These are phyloP conservation scores for Kwoniella newhampshirensis DNA, from an alignment of 768 basidiomycete genomes.

Conservation along the genomic window DNA sequence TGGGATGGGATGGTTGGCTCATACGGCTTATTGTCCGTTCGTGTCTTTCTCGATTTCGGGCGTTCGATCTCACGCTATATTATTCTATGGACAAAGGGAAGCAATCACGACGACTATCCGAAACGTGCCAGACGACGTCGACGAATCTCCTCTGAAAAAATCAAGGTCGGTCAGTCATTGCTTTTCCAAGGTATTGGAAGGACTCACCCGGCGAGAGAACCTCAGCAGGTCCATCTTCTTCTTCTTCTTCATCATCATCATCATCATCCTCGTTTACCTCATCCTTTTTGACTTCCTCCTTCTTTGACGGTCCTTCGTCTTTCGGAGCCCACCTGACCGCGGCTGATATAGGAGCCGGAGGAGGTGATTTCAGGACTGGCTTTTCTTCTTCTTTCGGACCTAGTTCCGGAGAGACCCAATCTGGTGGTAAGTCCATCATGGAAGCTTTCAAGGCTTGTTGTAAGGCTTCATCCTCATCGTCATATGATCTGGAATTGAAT, in stretches of 20 bases:
- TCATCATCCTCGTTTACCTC: conserved; percentile 36
- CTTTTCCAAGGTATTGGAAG: conserved; percentile 29
- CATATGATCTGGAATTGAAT: conserved; percentile 52
- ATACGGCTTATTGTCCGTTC: too few species aligned
- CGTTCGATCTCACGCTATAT: too few species aligned
- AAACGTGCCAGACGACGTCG: conserved; percentile 57
- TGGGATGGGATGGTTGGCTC: too few species aligned
- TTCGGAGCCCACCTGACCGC: too few species aligned
- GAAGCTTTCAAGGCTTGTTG: conserved; percentile 86
- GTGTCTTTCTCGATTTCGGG: too few species aligned
- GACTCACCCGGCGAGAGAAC: conserved; percentile 67
- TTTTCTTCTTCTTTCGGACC: conserved; percentile 15
- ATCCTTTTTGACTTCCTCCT: conserved; percentile 5
- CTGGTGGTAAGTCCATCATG: conserved; percentile 64
- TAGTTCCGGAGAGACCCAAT: conserved; percentile 53
- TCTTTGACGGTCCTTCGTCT: conserved; percentile 4
- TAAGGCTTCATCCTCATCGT: conserved; percentile 82
- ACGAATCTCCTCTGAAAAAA: conserved; percentile 36
- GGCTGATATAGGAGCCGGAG: conserved; percentile 6
- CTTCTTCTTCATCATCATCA: conserved; percentile 44
- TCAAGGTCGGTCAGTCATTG: background rate
- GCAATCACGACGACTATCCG: too few species aligned
- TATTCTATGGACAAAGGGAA: too few species aligned
- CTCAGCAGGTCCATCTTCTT: conserved; percentile 60
- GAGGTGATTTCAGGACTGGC: conserved; percentile 13